phyloP scores from a whole-genome alignment of 2,329 filamentous ascomycete species.

The Fusarium nodosum region DNA sequence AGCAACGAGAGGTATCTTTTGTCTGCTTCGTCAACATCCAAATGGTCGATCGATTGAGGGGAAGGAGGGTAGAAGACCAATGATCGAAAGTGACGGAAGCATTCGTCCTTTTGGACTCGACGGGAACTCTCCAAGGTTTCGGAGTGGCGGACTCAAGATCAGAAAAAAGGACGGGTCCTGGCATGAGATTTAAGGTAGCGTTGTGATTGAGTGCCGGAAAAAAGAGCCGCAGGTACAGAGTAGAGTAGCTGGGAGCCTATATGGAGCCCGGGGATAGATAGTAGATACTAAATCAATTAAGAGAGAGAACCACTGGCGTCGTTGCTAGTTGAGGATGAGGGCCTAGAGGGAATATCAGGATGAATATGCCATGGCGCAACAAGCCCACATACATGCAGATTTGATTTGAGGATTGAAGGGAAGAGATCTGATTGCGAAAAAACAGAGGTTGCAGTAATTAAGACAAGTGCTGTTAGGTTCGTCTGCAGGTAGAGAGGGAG shows the following conservation, averaged over 20 bases:
- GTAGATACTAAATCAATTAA: background rate
- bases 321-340: slow-evolving; percentile 25
- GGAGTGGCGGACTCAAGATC: slow-evolving; percentile 32
- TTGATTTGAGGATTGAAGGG: slow-evolving; percentile 10
- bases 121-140: slow-evolving; percentile 20
- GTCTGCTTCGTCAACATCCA: slow-evolving; percentile 6
- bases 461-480: background rate
- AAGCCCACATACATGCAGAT: slow-evolving; percentile 5
- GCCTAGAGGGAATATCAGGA: slow-evolving; percentile 24
- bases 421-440: slow-evolving; percentile 7
- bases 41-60: slow-evolving; percentile 1
- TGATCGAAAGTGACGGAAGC: slow-evolving; percentile 17
- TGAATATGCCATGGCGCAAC: slow-evolving; percentile 7
- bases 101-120: slow-evolving; percentile 19
- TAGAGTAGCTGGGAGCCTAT: background rate
- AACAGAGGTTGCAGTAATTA: slow-evolving; percentile 15
- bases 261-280: background rate
- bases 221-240: slow-evolving; percentile 39
- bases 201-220: slow-evolving; percentile 22
- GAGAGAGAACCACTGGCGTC: slow-evolving; percentile 7
- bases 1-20: slow-evolving; percentile 13
- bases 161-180: slow-evolving; percentile 19
- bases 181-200: slow-evolving; percentile 30
- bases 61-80: slow-evolving; percentile 5
- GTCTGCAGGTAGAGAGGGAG: slow-evolving; percentile 12